Percentiles rank a stretch among this genome's conserved stretches.
Evolutionary conservation across 148 eudicot species (phyloP).

Genomic region (Amaranthus palmeri): DNA sequence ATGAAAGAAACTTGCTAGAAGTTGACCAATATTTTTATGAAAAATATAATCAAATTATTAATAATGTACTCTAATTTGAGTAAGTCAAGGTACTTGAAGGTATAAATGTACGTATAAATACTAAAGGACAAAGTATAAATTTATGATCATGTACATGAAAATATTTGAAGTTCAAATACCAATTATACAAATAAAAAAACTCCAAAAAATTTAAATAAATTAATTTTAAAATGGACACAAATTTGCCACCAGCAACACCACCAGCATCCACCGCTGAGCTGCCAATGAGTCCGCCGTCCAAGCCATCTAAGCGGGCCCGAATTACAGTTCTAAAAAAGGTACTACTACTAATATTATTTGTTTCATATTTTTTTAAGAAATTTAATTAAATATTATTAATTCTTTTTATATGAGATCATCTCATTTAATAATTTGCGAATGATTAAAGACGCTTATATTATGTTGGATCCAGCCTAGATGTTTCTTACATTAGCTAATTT

Average conservation of each 20-base stretch:
- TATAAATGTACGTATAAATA: not conserved
- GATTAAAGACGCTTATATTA: no score
- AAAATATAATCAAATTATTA: not conserved
- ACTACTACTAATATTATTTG: not conserved
- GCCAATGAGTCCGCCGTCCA: not conserved
- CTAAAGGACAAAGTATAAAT: not conserved
- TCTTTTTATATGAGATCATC: not conserved
- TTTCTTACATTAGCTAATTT: no score
- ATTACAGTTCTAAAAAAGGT: constrained; percentile 20
- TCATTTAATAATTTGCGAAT: no score
- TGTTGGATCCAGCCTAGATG: no score
- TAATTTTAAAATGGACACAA: not conserved
- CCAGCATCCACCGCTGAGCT: not conserved
- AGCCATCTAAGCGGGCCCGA: not conserved
- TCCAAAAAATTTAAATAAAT: not conserved
- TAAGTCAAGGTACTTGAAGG: not conserved
- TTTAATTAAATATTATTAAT: not conserved
- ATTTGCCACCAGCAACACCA: not conserved
- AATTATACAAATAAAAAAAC: not conserved
- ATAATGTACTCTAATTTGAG: not conserved
- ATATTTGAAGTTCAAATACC: not conserved
- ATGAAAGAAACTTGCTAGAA: not conserved
- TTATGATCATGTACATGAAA: not conserved
- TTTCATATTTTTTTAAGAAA: not conserved
- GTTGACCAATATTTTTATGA: not conserved